These are phyloP conservation scores for Colletotrichum cordylinicola DNA, from an alignment of 2,329 filamentous ascomycete genomes.

Conservation along the genomic window DNA sequence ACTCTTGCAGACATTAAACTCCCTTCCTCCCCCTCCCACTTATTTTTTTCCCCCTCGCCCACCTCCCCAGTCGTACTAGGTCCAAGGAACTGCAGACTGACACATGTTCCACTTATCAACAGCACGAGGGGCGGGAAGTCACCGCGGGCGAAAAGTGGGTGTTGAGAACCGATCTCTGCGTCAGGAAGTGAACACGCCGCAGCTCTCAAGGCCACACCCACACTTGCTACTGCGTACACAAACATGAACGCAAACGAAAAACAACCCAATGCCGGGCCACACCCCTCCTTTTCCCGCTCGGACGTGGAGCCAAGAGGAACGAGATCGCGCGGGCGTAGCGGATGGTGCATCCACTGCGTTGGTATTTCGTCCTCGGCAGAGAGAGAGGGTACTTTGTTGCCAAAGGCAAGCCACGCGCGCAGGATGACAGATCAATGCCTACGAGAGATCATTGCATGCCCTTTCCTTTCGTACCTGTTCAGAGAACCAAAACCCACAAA, in stretches of 20 bases:
- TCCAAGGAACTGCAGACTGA: constrained; percentile 4
- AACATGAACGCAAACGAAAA: neutral
- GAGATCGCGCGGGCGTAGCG: neutral
- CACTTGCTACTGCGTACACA: neutral
- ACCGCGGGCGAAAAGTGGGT: constrained; percentile 88
- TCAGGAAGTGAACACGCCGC: constrained; percentile 45
- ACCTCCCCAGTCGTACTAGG: neutral
- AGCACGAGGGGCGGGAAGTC: constrained; percentile 86
- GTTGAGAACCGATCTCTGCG: constrained; percentile 81
- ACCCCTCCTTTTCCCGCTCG: neutral
- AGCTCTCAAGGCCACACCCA: neutral
- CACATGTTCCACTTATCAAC: constrained; percentile 17
- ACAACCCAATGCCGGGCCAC: neutral
- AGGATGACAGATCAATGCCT: neutral
- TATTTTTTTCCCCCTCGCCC: neutral
- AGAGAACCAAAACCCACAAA: neutral
- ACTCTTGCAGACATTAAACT: neutral
- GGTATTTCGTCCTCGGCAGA: neutral
- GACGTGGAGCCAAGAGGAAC: neutral
- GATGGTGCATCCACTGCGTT: neutral
- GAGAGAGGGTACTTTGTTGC: neutral
- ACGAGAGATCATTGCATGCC: neutral
- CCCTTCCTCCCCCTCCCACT: neutral
- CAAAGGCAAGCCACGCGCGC: neutral
- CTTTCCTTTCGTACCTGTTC: neutral